Percentiles rank a stretch among this genome's conserved stretches.
These are phyloP conservation scores for Brettanomyces sp. DNA, from an alignment of 805 yeast genomes.

Conservation along the genomic window DNA sequence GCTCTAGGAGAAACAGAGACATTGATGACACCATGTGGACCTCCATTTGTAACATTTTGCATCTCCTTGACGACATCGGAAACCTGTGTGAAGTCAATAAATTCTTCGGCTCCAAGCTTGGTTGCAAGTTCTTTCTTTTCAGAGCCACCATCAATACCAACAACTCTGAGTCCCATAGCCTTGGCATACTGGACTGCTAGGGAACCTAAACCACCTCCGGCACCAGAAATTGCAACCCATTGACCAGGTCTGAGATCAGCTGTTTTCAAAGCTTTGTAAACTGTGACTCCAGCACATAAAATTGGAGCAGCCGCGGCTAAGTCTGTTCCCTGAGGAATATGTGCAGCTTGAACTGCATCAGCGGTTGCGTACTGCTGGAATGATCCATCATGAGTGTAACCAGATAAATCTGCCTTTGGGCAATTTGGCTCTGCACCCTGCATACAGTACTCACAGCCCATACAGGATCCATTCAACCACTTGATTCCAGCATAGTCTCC, in stretches of 20 bases:
- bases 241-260: constrained; percentile 69
- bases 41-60: constrained; percentile 37
- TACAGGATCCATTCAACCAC: constrained; percentile 76
- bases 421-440: constrained; percentile 64
- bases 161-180: constrained; percentile 66
- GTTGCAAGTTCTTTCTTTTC: constrained; percentile 49
- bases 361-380: constrained; percentile 89
- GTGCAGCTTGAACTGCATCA: constrained; percentile 80
- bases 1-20: constrained; percentile 51
- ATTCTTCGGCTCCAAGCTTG: constrained; percentile 54
- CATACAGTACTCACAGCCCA: constrained; percentile 68
- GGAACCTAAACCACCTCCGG: constrained; percentile 77
- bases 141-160: constrained; percentile 70
- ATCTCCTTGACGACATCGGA: constrained; percentile 35
- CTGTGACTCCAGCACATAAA: constrained; percentile 87
- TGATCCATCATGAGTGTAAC: constrained; percentile 85
- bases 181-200: constrained; percentile 69
- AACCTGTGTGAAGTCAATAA: constrained; percentile 41
- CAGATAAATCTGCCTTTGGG: constrained; percentile 62
- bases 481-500: constrained; percentile 81
- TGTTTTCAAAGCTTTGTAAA: constrained; percentile 81
- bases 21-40: constrained; percentile 62
- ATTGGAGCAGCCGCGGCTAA: constrained; percentile 73
- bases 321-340: constrained; percentile 65
- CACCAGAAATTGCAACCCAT: constrained; percentile 74